These are phyloP conservation scores for Trichomonascaceae sp. DNA, from an alignment of 1,139 yeast species.

Conservation along the genomic window DNA sequence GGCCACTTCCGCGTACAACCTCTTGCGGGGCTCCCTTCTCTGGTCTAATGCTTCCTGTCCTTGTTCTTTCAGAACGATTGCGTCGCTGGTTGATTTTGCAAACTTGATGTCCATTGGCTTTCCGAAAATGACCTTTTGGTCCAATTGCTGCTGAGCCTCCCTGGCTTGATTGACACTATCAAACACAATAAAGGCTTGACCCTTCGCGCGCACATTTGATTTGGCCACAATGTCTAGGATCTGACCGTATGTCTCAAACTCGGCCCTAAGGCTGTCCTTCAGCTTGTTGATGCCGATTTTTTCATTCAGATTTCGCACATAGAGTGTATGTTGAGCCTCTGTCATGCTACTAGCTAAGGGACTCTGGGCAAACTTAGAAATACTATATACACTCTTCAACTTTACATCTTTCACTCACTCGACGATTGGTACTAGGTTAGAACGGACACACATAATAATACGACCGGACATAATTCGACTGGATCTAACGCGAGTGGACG, in stretches of 20 bases:
- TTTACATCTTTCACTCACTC: too few species aligned
- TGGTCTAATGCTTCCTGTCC: constrained; percentile 19
- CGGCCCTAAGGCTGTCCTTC: constrained; percentile 30
- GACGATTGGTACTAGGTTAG: too few species aligned
- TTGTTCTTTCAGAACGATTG: constrained; percentile 20
- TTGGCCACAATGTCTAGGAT: constrained; percentile 47
- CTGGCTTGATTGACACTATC: constrained; percentile 32
- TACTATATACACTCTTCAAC: too few species aligned
- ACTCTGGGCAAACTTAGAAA: too few species aligned
- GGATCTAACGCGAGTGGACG: too few species aligned
- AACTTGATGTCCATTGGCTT: constrained; percentile 36
- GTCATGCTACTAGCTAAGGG: too few species aligned
- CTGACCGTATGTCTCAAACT: constrained; percentile 37
- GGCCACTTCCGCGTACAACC: constrained; percentile 18
- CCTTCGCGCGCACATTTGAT: constrained; percentile 50
- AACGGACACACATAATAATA: too few species aligned
- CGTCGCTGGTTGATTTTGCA: constrained; percentile 39
- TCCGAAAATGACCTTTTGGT: constrained; percentile 32
- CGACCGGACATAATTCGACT: too few species aligned
- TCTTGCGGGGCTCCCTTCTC: constrained; percentile 11
- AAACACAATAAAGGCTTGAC: constrained; percentile 79
- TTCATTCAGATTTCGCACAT: constrained; percentile 62
- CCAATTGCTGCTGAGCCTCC: constrained; percentile 28
- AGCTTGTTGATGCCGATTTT: constrained; percentile 43
- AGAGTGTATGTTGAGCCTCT: constrained; percentile 31